Base-by-base conservation (phyloP, 2,329 filamentous ascomycete species). In the Sclerotiophoma versabilis region DNA sequence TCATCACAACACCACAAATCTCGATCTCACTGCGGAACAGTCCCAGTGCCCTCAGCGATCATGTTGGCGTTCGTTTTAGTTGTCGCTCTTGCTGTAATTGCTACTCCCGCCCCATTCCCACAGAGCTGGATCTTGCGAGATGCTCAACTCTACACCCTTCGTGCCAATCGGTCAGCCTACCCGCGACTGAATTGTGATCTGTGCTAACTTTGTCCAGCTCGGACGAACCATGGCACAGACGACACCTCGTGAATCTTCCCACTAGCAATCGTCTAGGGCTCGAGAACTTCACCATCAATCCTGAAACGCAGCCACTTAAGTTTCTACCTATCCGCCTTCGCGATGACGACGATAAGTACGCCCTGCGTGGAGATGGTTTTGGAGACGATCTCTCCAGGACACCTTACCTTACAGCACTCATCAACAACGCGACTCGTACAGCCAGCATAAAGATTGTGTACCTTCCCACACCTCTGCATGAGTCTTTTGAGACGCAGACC, bases 221-320 rank as follows among this genome's bases (percentile, higher is more conserved):
- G 7, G 19, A 56, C 0, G 30, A 62, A 33, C 66, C 65, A 14
- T 67, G 64, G 62, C 47, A 66, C 42, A 33, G 52, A 9, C 63
- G 58, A 20, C 41, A 48, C 30, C 30, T 68, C 9, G 51, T 65
- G 19, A 36, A 27, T 4, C 48, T 70, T 4, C 62, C 64, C 10
- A 49, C 46, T 2, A 49, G 55, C 32, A 26, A 54, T 1, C 48
- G 36, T 10, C 51, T 67, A 5, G 67, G 66, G 11, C 54, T 70
- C 25, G 64, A 70, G 37, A 68, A 70, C 53, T 66, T 64, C 44
- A 70, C 65, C 9, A 39, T 66, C 4, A 53, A 60, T 20, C 63
- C 65, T 3, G 29, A 45, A 11, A 63, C 64, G n/a, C 49, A 54
- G 6, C 54, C 54, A 12, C 15, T 63, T 26, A 44, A 45, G 8